phyloP scores from a whole-genome alignment of 805 yeast genomes.

The Nakazawaea ishiwadae region DNA sequence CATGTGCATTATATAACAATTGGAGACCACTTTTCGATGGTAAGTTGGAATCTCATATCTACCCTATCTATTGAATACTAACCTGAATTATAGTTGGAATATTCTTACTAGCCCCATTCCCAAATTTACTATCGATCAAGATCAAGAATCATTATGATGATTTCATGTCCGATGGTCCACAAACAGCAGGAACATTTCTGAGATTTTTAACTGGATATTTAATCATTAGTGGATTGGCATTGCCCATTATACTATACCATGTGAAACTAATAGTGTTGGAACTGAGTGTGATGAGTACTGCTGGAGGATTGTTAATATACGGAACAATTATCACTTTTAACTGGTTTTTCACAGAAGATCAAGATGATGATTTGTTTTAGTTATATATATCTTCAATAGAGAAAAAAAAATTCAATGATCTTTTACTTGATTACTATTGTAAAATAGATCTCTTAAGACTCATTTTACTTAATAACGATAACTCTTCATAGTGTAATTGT shows the following conservation, averaged over 20 bases:
- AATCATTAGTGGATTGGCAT: conserved; percentile 26
- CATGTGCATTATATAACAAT: conserved; percentile 82
- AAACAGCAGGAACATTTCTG: conserved; percentile 19
- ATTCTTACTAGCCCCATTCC: conserved; percentile 31
- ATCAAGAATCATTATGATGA: conserved; percentile 23
- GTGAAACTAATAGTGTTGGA: conserved; percentile 20
- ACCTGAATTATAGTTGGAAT: conserved; percentile 20
- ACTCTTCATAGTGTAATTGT: too few relatives aligned
- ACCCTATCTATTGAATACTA: background rate
- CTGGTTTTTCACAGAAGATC: conserved; percentile 62
- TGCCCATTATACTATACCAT: conserved; percentile 28
- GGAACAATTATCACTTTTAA: conserved; percentile 80
- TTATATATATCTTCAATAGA: background rate
- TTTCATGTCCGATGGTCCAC: conserved; percentile 21
- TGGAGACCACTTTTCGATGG: conserved; percentile 85
- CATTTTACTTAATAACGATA: too few relatives aligned
- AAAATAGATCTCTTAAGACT: too few relatives aligned
- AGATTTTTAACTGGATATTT: conserved; percentile 28
- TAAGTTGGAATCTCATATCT: conserved; percentile 23
- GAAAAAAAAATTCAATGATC: too few relatives aligned
- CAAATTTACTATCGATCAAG: conserved; percentile 25
- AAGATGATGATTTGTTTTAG: conserved; percentile 27
- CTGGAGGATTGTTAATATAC: conserved; percentile 83
- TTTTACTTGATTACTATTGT: background rate
- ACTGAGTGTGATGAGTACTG: conserved; percentile 52